phyloP scores from a whole-genome alignment of 768 basidiomycete species.

The Hygrocybe punicea region DNA sequence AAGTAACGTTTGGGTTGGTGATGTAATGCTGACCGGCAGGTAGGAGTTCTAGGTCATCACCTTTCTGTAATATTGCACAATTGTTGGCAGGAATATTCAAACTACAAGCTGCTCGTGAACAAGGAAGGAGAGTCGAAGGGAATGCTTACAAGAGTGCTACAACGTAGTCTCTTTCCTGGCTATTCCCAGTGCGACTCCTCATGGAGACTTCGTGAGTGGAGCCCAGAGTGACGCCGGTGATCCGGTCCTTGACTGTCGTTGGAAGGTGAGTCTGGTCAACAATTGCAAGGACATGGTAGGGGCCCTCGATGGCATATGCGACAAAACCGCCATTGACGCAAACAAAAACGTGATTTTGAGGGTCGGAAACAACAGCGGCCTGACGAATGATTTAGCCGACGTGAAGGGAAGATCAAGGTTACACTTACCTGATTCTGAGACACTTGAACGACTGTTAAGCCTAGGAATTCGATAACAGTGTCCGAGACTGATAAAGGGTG shows the following conservation, averaged over 20 bases:
- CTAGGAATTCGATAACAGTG: slow-evolving; percentile 75
- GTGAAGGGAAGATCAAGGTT: not conserved
- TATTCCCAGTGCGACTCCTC: slow-evolving; percentile 51
- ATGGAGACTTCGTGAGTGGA: slow-evolving; percentile 77
- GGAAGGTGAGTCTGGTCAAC: slow-evolving; percentile 82
- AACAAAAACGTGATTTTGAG: slow-evolving; percentile 76
- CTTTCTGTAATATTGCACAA: slow-evolving; percentile 79
- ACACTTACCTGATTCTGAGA: slow-evolving; percentile 61
- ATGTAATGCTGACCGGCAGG: slow-evolving; percentile 82
- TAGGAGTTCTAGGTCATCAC: slow-evolving; percentile 74
- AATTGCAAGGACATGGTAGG: slow-evolving; percentile 75
- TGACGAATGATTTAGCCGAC: slow-evolving; percentile 17
- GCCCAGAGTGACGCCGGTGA: slow-evolving; percentile 63
- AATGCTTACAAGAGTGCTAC: slow-evolving; percentile 68
- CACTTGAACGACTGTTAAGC: slow-evolving; percentile 81
- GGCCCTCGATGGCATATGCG: slow-evolving; percentile 71
- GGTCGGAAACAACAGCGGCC: slow-evolving; percentile 75
- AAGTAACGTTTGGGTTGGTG: slow-evolving; percentile 77
- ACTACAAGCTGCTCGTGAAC: slow-evolving; percentile 32
- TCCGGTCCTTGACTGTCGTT: slow-evolving; percentile 52
- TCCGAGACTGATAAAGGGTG: slow-evolving; percentile 59
- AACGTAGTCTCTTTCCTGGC: slow-evolving; percentile 58
- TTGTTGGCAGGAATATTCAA: slow-evolving; percentile 83
- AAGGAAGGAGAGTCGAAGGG: not conserved
- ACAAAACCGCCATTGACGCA: slow-evolving; percentile 77